A percentile compares a stretch with the other conserved stretches of the same genome.
Evolutionary conservation across 352 stramenopile species (phyloP).

Genomic region (Phytophthora crassamura): DNA sequence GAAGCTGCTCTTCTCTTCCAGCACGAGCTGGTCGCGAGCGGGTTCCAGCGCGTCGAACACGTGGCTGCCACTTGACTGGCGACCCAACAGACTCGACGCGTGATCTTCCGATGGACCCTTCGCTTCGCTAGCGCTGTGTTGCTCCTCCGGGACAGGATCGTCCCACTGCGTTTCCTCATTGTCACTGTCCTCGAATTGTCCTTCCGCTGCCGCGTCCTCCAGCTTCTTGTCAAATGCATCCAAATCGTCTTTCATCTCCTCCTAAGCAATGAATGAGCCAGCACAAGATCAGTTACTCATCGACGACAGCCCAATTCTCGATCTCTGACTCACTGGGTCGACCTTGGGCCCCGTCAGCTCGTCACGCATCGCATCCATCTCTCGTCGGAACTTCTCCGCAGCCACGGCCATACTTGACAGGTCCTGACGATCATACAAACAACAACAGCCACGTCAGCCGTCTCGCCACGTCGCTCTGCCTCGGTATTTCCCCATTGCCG

Average conservation of each 20-base stretch:
- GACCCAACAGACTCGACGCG: constrained; percentile 14
- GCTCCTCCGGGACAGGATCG: constrained; percentile 39
- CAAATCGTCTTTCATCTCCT: constrained; percentile 62
- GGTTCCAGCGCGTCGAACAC: constrained; percentile 48
- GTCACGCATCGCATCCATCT: constrained; percentile 88
- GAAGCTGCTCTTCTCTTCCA: constrained; percentile 47
- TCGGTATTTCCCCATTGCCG: background rate
- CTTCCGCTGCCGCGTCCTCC: constrained; percentile 68
- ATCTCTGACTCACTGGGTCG: constrained; percentile 36
- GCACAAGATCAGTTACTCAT: constrained; percentile 6
- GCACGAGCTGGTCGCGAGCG: constrained; percentile 17
- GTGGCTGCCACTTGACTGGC: constrained; percentile 28
- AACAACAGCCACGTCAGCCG: constrained; percentile 5
- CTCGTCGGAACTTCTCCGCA: constrained; percentile 82
- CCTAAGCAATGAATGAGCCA: constrained; percentile 25
- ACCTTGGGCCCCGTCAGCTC: constrained; percentile 44
- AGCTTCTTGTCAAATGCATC: constrained; percentile 85
- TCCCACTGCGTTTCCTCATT: constrained; percentile 80
- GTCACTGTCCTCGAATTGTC: constrained; percentile 86
- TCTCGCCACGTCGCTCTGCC: background rate
- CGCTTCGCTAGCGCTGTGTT: constrained; percentile 23
- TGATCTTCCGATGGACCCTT: constrained; percentile 38
- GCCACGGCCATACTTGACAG: constrained; percentile 82
- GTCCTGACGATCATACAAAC: constrained; percentile 51
- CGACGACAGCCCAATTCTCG: background rate